A percentile compares a stretch with the other conserved stretches of the same genome.
These are phyloP conservation scores for Microcyclosporella mali DNA, from an alignment of 2,329 filamentous ascomycete genomes.

Conservation along the genomic window DNA sequence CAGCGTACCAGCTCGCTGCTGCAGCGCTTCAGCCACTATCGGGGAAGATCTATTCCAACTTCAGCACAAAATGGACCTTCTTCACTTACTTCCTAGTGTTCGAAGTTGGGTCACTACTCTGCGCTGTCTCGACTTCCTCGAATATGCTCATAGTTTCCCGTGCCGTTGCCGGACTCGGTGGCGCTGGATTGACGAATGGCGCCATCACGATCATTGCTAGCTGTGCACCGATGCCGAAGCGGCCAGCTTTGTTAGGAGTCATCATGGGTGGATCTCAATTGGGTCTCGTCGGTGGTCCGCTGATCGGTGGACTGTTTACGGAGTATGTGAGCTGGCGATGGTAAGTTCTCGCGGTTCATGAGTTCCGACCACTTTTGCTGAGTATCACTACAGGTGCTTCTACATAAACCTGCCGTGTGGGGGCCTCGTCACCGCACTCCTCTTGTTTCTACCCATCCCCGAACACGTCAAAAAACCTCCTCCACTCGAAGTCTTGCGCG, in stretches of 20 bases:
- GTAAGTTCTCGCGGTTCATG: conserved; percentile 17
- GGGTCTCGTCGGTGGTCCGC: conserved; percentile 38
- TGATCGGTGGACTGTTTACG: conserved; percentile 48
- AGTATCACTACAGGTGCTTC: too few species aligned
- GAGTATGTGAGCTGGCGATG: conserved; percentile 39
- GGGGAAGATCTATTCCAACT: conserved; percentile 16
- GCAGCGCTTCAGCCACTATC: conserved; percentile 15
- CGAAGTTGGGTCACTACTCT: conserved; percentile 48
- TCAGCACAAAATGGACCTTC: conserved; percentile 17
- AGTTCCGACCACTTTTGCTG: too few species aligned
- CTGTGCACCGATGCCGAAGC: too few species aligned
- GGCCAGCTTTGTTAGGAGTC: too few species aligned
- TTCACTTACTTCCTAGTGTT: conserved; percentile 14
- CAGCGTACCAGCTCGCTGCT: conserved; percentile 12
- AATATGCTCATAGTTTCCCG: conserved; percentile 51
- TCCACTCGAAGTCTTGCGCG: too few species aligned
- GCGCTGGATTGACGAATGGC: conserved; percentile 36
- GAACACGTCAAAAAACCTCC: too few species aligned
- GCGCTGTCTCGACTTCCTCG: conserved; percentile 44
- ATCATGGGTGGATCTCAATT: too few species aligned
- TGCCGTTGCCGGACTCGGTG: conserved; percentile 49
- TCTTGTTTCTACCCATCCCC: too few species aligned
- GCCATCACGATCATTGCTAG: too few species aligned
- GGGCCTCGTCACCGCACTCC: too few species aligned
- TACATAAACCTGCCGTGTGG: too few species aligned